Conservation (phyloP, 2,329 filamentous ascomycete species). For the Neonectria hederae region DNA sequence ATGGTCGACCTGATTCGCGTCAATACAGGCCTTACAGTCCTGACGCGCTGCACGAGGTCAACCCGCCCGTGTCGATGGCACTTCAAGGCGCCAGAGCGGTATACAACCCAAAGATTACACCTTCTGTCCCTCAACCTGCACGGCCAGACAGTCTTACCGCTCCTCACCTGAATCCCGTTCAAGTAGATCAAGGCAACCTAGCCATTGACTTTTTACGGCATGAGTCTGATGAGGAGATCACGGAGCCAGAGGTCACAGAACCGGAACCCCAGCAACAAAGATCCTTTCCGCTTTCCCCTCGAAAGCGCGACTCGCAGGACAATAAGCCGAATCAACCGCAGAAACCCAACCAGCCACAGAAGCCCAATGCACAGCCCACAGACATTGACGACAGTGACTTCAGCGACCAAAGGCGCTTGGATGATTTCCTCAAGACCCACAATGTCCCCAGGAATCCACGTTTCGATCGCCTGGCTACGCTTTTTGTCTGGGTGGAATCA, state of each 20-base stretch:
- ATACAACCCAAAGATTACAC: no score
- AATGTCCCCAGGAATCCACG: constrained; percentile 1
- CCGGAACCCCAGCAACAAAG: not conserved
- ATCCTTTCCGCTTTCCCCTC: not conserved
- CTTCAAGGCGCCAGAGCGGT: not conserved
- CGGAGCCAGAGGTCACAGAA: not conserved
- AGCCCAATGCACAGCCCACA: not conserved
- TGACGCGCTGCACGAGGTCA: not conserved
- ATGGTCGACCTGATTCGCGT: not conserved
- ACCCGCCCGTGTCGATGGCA: not conserved
- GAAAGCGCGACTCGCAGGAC: not conserved
- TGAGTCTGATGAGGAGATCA: not conserved
- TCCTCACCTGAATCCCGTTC: not conserved
- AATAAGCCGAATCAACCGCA: not conserved
- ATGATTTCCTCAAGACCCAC: constrained; percentile 5
- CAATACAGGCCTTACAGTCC: not conserved
- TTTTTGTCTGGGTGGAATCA: constrained; percentile 4
- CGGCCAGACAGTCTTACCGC: not conserved
- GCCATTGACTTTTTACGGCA: not conserved
- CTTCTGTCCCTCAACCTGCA: not conserved
- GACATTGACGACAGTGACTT: constrained; percentile 3
- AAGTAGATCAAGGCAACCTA: not conserved
- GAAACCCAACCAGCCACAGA: not conserved
- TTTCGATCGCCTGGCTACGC: constrained; percentile 1
- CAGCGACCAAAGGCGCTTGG: not conserved